Percentiles rank a stretch among this genome's conserved stretches.
These are phyloP conservation scores for Alternaria atra DNA, from an alignment of 2,329 filamentous ascomycete genomes.

Conservation along the genomic window DNA sequence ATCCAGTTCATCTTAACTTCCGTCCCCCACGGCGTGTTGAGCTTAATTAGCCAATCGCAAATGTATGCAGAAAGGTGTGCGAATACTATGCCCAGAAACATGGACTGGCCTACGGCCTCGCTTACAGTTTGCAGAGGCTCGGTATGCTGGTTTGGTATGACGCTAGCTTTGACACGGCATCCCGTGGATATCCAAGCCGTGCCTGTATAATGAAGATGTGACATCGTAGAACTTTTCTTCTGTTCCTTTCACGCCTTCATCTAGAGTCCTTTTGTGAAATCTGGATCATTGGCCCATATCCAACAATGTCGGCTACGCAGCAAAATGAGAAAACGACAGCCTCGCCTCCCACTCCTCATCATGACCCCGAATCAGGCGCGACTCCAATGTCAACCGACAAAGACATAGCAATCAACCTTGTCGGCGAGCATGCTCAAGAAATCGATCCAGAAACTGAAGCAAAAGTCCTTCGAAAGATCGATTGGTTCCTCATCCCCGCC, in stretches of 20 bases:
- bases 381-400: conserved; percentile 51
- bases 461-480: conserved; percentile 71
- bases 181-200: conserved; percentile 22
- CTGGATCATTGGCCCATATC: neutral
- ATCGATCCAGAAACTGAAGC: conserved; percentile 65
- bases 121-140: conserved; percentile 5
- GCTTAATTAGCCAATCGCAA: conserved; percentile 7
- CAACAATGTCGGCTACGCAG: conserved; percentile 3
- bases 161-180: conserved; percentile 29
- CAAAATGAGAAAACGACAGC: conserved; percentile 24
- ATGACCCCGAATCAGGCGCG: conserved; percentile 27
- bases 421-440: conserved; percentile 64
- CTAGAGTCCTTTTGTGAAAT: neutral
- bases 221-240: neutral
- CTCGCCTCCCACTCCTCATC: conserved; percentile 17
- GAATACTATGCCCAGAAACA: neutral
- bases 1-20: neutral
- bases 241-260: neutral
- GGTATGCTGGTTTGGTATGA: conserved; percentile 8
- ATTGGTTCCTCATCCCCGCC: conserved; percentile 71
- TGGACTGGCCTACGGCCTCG: conserved; percentile 1
- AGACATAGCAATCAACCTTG: conserved; percentile 67
- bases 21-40: conserved; percentile 7
- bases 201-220: conserved; percentile 20
- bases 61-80: neutral